Evolutionary conservation across 139 green algal species (phyloP).

Genomic region (Chlorella sp.): DNA sequence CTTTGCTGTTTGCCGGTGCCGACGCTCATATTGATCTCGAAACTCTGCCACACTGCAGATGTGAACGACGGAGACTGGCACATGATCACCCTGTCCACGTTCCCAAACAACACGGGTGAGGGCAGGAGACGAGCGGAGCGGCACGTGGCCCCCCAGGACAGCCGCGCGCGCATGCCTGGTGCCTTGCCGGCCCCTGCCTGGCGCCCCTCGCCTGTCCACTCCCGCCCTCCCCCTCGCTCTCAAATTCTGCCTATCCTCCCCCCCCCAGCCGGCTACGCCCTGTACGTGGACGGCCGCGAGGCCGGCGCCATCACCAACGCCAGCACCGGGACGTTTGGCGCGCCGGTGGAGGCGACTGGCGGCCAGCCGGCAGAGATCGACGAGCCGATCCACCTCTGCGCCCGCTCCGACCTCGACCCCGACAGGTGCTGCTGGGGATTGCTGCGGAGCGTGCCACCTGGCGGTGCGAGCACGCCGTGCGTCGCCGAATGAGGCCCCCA

Average conservation of each 20-base stretch:
- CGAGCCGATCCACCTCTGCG: constrained; percentile 37
- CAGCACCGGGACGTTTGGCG: neutral
- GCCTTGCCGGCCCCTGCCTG: no score
- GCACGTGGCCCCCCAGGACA: no score
- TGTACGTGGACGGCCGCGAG: constrained; percentile 53
- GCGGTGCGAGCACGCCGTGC: neutral
- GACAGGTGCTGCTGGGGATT: constrained; percentile 2
- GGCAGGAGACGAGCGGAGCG: no score
- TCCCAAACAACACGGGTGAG: constrained; percentile 16
- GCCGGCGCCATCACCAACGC: neutral
- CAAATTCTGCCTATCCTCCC: no score
- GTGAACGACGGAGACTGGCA: constrained; percentile 67
- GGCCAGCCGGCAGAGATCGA: constrained; percentile 23
- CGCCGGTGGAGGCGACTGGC: neutral
- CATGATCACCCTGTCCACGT: constrained; percentile 68
- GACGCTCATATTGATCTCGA: no score
- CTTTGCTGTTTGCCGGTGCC: no score
- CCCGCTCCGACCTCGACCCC: constrained; percentile 22
- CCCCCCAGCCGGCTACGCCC: constrained; percentile 47
- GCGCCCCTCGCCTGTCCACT: no score
- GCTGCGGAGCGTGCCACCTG: neutral
- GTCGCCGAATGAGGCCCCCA: no score
- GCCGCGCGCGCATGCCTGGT: no score
- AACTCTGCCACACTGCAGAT: neutral
- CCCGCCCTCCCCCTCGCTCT: no score